Evolutionary conservation across 805 yeast species (phyloP), one percentile per base, ranked within the genome.

Genomic region (Lachancea sp.): DNA sequence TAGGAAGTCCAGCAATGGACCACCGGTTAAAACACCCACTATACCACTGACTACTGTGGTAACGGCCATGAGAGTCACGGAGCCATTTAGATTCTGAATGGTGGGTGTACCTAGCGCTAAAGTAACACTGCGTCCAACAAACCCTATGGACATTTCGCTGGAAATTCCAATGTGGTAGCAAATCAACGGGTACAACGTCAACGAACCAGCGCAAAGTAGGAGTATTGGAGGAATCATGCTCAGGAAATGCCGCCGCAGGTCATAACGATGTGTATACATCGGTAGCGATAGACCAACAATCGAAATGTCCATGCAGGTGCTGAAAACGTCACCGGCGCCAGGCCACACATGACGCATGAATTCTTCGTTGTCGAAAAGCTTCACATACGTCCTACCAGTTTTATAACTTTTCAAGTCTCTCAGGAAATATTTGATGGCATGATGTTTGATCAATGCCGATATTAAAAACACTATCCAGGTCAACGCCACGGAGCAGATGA

Each of bases 21-120:
- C 68, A 36, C 80, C 85, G 22, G 77, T 64, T 29, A 84, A 59
- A 0, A 82, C 90, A 2, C 92, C 92, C 29, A 80, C 58, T 8
- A 84, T 79, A 2, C 94, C 95, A 19, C 85, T 75, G 42, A 84
- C 63, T 18, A 84, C 81, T 0, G 92, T 84, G 28, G 85, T 78
- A 9, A 81, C 86, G 0, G 92, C 85, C 78, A 81, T 83, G 34
- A 84, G 67, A 4, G 84, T 75, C 2, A 76, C 69, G 1, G 83
- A 77, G 0, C 92, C 95, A 8, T 72, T 79, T 25, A 84, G 61
- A 0, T 85, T 70, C n/a, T 62, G 61, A 9, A 82, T 77, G 46
- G 83, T 68, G 1, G 94, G 95, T 0, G 84, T 75, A 0, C 92
- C 94, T 34, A 84, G 64, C 0, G 92, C 90, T 50, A 83, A 68